These are phyloP conservation scores for Globisporangium paddicum DNA, from an alignment of 352 stramenopile genomes.

Conservation along the genomic window DNA sequence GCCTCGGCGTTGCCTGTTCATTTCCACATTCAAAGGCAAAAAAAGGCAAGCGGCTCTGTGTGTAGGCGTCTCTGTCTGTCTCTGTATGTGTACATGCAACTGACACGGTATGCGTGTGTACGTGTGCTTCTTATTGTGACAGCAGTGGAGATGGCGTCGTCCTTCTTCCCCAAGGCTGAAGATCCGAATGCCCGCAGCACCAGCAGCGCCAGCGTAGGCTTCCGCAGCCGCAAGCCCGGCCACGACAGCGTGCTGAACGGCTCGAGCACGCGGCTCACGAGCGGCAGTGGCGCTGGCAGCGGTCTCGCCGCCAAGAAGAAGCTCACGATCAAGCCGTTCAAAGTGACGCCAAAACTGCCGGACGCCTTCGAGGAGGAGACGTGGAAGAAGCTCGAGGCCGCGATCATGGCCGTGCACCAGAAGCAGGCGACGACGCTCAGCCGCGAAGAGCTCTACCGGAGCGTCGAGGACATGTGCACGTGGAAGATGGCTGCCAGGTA, in stretches of 20 bases:
- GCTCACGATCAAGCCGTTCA: constrained; percentile 85
- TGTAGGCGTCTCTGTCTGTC: not conserved
- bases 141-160: constrained; percentile 11
- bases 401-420: constrained; percentile 56
- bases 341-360: constrained; percentile 68
- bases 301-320: constrained; percentile 52
- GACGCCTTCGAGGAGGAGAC: constrained; percentile 73
- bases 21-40: constrained; percentile 1
- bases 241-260: constrained; percentile 14
- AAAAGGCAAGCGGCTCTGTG: too few species aligned
- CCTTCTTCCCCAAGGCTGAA: constrained; percentile 14
- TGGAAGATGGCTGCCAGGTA: constrained; percentile 88
- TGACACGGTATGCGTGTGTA: not conserved
- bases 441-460: constrained; percentile 80
- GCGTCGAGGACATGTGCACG: constrained; percentile 89
- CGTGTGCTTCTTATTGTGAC: not conserved
- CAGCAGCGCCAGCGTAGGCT: not conserved
- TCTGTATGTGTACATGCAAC: not conserved
- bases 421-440: constrained; percentile 66
- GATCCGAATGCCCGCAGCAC: constrained; percentile 6
- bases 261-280: constrained; percentile 11
- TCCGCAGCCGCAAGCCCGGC: constrained; percentile 11
- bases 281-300: not conserved
- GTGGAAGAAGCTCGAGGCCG: constrained; percentile 65
- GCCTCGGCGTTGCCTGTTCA: not conserved